These are phyloP conservation scores for Calocera viscosa DNA, from an alignment of 768 basidiomycete genomes.

Conservation along the genomic window DNA sequence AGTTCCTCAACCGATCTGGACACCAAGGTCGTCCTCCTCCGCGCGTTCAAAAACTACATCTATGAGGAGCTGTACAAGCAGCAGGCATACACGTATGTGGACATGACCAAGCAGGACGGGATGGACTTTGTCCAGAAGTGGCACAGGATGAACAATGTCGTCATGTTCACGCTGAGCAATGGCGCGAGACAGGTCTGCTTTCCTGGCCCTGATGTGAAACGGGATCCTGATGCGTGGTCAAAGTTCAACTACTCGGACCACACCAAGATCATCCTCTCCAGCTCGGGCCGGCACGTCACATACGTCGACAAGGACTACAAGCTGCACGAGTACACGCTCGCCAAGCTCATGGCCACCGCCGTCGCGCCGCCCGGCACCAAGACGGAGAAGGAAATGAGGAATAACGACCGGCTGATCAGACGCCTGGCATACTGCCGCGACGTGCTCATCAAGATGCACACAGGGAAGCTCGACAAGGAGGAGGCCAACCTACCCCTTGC, in stretches of 20 bases:
- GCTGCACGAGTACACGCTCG: constrained; percentile 58
- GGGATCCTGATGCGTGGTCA: constrained; percentile 10
- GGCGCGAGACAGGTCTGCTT: constrained; percentile 77
- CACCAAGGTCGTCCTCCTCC: constrained; percentile 82
- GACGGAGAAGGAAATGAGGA: constrained; percentile 47
- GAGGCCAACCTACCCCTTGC: not conserved
- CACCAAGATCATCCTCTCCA: constrained; percentile 81
- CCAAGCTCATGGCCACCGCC: constrained; percentile 52
- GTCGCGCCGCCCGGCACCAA: constrained; percentile 28
- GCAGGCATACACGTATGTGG: constrained; percentile 69
- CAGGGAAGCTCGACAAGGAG: not conserved
- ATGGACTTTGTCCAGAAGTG: constrained; percentile 97
- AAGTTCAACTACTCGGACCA: constrained; percentile 99
- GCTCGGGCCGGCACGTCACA: constrained; percentile 63
- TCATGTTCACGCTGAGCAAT: constrained; percentile 92
- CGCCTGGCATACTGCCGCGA: constrained; percentile 83
- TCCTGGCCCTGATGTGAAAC: not conserved
- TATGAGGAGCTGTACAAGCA: constrained; percentile 78
- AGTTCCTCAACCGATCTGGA: constrained; percentile 43
- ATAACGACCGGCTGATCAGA: constrained; percentile 51
- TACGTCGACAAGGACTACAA: constrained; percentile 85
- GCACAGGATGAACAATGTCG: constrained; percentile 90
- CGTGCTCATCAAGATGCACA: constrained; percentile 35
- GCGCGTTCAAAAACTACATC: constrained; percentile 91
- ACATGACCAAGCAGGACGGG: constrained; percentile 52